Evolutionary conservation across 345 rosid species (phyloP).

Genomic region (Salix viminalis): DNA sequence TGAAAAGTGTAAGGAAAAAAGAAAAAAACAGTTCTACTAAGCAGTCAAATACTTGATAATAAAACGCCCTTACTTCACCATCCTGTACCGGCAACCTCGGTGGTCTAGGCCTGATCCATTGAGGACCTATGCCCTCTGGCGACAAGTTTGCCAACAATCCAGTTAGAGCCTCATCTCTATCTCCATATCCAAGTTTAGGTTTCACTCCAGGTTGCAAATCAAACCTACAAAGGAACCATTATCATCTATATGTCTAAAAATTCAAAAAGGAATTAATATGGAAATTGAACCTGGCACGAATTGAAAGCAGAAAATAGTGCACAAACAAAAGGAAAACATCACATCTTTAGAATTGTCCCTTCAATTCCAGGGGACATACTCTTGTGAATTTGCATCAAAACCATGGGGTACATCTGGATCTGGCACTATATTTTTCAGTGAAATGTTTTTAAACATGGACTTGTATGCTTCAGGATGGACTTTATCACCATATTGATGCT

Average conservation of each 20-base stretch:
- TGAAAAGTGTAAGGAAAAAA: constrained; percentile 4
- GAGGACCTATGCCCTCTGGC: constrained; percentile 55
- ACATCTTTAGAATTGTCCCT: neutral
- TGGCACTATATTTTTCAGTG: constrained; percentile 55
- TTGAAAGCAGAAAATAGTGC: neutral
- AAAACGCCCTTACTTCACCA: constrained; percentile 55
- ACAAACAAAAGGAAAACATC: neutral
- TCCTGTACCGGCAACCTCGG: constrained; percentile 74
- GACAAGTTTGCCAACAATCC: constrained; percentile 52
- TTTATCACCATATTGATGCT: constrained; percentile 54
- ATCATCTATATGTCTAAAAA: constrained; percentile 19
- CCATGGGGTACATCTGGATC: constrained; percentile 83
- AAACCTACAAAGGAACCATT: constrained; percentile 46
- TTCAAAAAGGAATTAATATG: constrained; percentile 3
- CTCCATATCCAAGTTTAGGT: constrained; percentile 79
- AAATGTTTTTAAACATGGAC: constrained; percentile 32
- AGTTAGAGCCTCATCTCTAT: constrained; percentile 61
- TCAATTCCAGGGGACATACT: constrained; percentile 47
- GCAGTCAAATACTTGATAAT: neutral
- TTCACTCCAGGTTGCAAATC: constrained; percentile 71
- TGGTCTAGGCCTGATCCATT: constrained; percentile 80
- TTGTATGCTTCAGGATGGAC: constrained; percentile 43
- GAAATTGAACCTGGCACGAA: neutral
- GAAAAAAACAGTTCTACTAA: constrained; percentile 5
- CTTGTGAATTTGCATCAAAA: constrained; percentile 65